phyloP scores from a whole-genome alignment of 192 early-diverging fungal species.

The Coemansia sp. region DNA sequence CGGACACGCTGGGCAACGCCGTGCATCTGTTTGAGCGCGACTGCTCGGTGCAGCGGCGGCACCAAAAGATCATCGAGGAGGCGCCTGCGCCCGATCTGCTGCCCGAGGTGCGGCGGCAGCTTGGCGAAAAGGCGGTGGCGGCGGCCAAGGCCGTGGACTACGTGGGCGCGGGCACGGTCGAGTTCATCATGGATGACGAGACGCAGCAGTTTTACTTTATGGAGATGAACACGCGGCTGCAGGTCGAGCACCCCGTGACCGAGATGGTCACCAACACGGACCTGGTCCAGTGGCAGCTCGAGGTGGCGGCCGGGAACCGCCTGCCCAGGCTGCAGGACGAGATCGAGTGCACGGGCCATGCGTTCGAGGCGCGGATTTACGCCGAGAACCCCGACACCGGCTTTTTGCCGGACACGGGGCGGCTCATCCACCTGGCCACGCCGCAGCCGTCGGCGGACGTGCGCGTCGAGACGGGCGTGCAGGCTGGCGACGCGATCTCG shows the following conservation, averaged over 20 bases:
- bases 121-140: constrained; percentile 89
- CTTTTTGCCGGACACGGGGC: constrained; percentile 94
- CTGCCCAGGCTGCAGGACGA: constrained; percentile 66
- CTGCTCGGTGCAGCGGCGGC: constrained; percentile 91
- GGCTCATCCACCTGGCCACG: constrained; percentile 72
- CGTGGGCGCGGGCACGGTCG: constrained; percentile 93
- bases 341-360: constrained; percentile 73
- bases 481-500: constrained; percentile 85
- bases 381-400: constrained; percentile 90
- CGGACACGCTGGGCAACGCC: constrained; percentile 80
- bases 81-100: constrained; percentile 87
- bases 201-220: constrained; percentile 92
- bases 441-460: constrained; percentile 61
- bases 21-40: constrained; percentile 96
- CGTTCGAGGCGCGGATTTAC: constrained; percentile 98
- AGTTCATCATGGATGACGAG: constrained; percentile 92
- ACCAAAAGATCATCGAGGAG: constrained; percentile 97
- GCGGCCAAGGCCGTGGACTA: constrained; percentile 93
- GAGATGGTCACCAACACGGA: constrained; percentile 95
- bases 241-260: constrained; percentile 95
- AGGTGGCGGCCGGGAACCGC: constrained; percentile 87
- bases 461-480: constrained; percentile 91
- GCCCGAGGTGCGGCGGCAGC: constrained; percentile 62
- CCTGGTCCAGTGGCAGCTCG: constrained; percentile 93
- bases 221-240: constrained; percentile 96